Evolutionary conservation across 2,329 filamentous ascomycete genomes (phyloP).

Genomic region (Colletotrichum echinochloae): DNA sequence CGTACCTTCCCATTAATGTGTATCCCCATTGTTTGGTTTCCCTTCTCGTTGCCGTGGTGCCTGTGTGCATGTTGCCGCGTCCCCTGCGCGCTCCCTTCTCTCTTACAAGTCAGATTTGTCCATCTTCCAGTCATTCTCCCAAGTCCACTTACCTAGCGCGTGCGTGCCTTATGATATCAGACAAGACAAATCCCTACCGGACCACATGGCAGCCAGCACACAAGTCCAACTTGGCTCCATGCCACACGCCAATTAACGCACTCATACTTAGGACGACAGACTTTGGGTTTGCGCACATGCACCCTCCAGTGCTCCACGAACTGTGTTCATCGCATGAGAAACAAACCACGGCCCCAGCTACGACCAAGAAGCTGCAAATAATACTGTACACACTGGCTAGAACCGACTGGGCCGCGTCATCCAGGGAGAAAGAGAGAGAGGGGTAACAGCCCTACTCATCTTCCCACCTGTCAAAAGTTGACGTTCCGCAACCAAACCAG

Average conservation of each 20-base stretch:
- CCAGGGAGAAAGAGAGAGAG: constrained; percentile 4
- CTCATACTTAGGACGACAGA: background rate
- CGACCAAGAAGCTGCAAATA: constrained; percentile 5
- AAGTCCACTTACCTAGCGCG: background rate
- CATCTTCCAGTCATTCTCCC: background rate
- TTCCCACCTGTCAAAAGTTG: background rate
- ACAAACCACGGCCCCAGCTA: background rate
- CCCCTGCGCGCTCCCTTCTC: background rate
- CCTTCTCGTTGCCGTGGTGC: background rate
- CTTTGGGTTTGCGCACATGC: constrained; percentile 8
- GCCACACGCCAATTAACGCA: background rate
- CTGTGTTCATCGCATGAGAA: constrained; percentile 9
- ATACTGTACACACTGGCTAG: background rate
- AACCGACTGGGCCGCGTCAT: background rate
- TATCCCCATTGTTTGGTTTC: background rate
- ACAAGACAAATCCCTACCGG: constrained; percentile 17
- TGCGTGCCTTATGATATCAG: constrained; percentile 13
- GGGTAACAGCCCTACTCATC: constrained; percentile 21
- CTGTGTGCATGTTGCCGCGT: constrained; percentile 16
- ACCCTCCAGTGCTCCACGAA: background rate
- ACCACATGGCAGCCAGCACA: background rate
- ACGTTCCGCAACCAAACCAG: background rate
- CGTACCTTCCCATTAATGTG: background rate
- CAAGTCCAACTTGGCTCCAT: background rate
- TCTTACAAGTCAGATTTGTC: background rate